Percentiles rank a stretch among this genome's conserved stretches.
These are phyloP conservation scores for Zancudomyces culisetae DNA, from an alignment of 371 early-diverging fungal species.

Conservation along the genomic window DNA sequence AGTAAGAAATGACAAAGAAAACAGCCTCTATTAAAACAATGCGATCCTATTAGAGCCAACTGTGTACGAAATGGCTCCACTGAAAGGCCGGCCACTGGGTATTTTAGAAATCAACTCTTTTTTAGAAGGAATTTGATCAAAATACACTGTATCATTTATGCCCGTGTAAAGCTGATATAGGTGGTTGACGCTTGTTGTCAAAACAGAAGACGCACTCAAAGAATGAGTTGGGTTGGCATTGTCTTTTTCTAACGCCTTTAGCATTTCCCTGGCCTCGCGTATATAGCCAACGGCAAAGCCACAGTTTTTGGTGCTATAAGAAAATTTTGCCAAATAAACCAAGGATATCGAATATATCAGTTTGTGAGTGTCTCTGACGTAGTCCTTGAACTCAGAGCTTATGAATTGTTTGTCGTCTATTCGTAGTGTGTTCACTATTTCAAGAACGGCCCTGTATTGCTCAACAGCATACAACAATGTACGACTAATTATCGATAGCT, in stretches of 20 bases:
- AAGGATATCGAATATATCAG: conserved; percentile 20
- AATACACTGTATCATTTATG: conserved; percentile 24
- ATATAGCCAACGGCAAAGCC: conserved; percentile 23
- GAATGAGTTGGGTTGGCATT: conserved; percentile 10
- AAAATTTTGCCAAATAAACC: conserved; percentile 20
- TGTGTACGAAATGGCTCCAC: background rate
- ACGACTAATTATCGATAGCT: conserved; percentile 17
- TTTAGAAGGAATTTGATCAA: conserved; percentile 17
- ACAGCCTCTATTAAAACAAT: no score
- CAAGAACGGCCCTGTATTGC: conserved; percentile 16
- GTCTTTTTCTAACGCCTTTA: conserved; percentile 1
- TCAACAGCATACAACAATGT: conserved; percentile 20
- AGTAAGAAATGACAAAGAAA: no score
- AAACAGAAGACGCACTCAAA: conserved; percentile 9
- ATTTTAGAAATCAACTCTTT: conserved; percentile 16
- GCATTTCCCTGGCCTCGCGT: conserved; percentile 18
- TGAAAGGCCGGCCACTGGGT: conserved; percentile 19
- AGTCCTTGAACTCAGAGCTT: conserved; percentile 7
- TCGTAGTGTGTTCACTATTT: conserved; percentile 12
- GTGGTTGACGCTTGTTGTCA: conserved; percentile 6
- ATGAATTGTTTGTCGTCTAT: conserved; percentile 9
- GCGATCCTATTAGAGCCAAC: no score
- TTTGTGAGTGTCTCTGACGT: conserved; percentile 20
- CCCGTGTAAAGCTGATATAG: conserved; percentile 19
- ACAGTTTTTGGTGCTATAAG: conserved; percentile 19